Base-by-base conservation (phyloP, 805 yeast genomes). In the Yarrowia sp. region DNA sequence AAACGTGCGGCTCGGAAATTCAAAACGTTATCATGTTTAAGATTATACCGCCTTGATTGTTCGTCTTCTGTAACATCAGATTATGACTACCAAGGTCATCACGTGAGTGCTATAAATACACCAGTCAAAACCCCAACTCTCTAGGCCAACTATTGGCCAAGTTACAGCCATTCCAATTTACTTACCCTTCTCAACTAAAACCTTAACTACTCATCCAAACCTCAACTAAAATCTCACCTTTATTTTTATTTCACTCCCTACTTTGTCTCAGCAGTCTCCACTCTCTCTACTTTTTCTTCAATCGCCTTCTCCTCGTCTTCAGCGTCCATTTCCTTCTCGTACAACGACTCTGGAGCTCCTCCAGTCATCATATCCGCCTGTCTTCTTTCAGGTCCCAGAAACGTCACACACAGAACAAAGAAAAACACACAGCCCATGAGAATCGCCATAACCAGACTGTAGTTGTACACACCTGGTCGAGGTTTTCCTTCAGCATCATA, bases 371-470 rank as follows among this genome's bases (percentile, higher is more conserved):
- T 48, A n/a, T 48, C 53, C 6, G 53, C 53, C n/a, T 33, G 39
- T 48, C 55, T 35, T 31, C 35, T 48, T 35, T 48, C 55, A 3
- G 55, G 55, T 3, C 55, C 55, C 17, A 48, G 55, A 11, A 48
- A 48, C 28, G 41, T 35, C 8, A 48, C 55, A 3, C 53, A 48
- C 8, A 48, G 55, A 11, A 48, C 41, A 14, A 35, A 35, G 17
- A 48, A 48, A 9, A 48, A 48, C 8, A 48, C 55, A 35, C 55
- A 48, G 17, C 55, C 55, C 55, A 48, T 48, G 15, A 48, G 38
- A 14, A 48, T 48, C 2, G 55, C 55, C 55, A 48, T 48, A 7
- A 48, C 55, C 31, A 35, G 41, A 35, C 55, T 35, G 55, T 48
- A 48, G 11, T 48, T 35, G 41, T 48, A 48, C 13, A 35, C 55